A percentile compares a stretch with the other conserved stretches of the same genome.
Evolutionary conservation across 495 filamentous ascomycete genomes (phyloP).

Genomic region (Terfezia claveryi): DNA sequence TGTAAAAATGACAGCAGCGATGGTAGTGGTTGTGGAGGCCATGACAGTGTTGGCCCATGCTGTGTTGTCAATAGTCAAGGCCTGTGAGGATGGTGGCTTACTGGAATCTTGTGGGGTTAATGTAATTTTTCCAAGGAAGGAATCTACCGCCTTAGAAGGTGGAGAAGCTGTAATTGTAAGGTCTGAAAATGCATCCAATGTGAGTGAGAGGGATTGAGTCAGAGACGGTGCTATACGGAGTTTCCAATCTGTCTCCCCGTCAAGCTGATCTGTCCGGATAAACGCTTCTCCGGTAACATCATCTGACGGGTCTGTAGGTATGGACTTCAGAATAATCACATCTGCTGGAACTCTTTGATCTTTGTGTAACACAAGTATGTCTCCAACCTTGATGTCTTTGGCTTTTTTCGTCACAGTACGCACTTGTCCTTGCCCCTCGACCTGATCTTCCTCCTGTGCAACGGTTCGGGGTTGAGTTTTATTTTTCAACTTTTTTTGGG

Average conservation of each 20-base stretch:
- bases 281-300: constrained; percentile 51
- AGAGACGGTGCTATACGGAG: constrained; percentile 65
- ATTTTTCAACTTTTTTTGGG: constrained; percentile 9
- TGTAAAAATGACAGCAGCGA: constrained; percentile 82
- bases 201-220: constrained; percentile 46
- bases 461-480: constrained; percentile 16
- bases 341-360: constrained; percentile 86
- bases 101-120: constrained; percentile 30
- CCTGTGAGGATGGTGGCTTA: constrained; percentile 28
- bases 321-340: constrained; percentile 75
- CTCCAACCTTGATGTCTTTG: constrained; percentile 79
- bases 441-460: constrained; percentile 30
- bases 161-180: constrained; percentile 64
- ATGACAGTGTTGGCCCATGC: constrained; percentile 98
- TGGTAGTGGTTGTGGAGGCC: constrained; percentile 67
- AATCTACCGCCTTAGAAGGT: constrained; percentile 78
- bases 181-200: constrained; percentile 38
- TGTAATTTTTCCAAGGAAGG: constrained; percentile 52
- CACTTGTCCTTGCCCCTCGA: constrained; percentile 11
- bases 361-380: constrained; percentile 76
- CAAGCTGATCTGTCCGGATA: constrained; percentile 90
- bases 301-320: constrained; percentile 35
- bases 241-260: constrained; percentile 99
- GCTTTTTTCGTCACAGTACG: constrained; percentile 55
- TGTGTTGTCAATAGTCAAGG: constrained; percentile 87